These are phyloP conservation scores for Monilinia vaccinii-corymbosi DNA, from an alignment of 2,329 filamentous ascomycete species.

Conservation along the genomic window DNA sequence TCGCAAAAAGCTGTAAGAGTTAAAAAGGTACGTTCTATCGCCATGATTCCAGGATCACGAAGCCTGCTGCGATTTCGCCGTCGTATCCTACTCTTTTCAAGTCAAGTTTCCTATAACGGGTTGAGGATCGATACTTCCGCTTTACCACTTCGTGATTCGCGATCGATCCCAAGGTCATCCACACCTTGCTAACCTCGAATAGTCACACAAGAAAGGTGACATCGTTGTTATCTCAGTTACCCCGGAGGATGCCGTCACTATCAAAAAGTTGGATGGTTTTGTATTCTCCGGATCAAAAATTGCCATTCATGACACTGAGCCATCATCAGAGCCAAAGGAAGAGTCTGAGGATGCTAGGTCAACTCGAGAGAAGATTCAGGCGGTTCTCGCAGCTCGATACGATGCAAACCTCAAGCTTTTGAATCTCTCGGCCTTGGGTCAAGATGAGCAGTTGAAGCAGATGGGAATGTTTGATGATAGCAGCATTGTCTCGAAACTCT, in stretches of 20 bases:
- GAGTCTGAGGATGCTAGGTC: slow-evolving; percentile 46
- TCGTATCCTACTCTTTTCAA: slow-evolving; percentile 32
- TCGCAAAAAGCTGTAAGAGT: slow-evolving; percentile 46
- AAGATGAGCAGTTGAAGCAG: slow-evolving; percentile 60
- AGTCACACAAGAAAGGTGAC: slow-evolving; percentile 63
- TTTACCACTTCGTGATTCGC: slow-evolving; percentile 23
- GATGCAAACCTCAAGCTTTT: slow-evolving; percentile 62
- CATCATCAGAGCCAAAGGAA: slow-evolving; percentile 28
- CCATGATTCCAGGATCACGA: slow-evolving; percentile 35
- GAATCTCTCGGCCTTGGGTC: slow-evolving; percentile 68
- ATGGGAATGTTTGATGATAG: slow-evolving; percentile 65
- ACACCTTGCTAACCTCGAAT: slow-evolving; percentile 54
- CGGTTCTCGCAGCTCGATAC: slow-evolving; percentile 69
- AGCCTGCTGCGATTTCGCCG: slow-evolving; percentile 27
- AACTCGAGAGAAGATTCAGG: slow-evolving; percentile 58
- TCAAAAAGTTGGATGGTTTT: slow-evolving; percentile 61
- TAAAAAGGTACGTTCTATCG: slow-evolving; percentile 63
- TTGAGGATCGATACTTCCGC: slow-evolving; percentile 22
- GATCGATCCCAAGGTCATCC: slow-evolving; percentile 30
- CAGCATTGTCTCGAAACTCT: slow-evolving; percentile 64
- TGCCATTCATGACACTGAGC: slow-evolving; percentile 38
- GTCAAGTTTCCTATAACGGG: slow-evolving; percentile 29
- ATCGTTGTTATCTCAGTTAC: slow-evolving; percentile 58
- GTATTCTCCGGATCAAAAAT: slow-evolving; percentile 57
- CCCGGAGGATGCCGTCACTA: slow-evolving; percentile 52